phyloP scores from a whole-genome alignment of 1,139 yeast genomes.

The Pichia sp. region DNA sequence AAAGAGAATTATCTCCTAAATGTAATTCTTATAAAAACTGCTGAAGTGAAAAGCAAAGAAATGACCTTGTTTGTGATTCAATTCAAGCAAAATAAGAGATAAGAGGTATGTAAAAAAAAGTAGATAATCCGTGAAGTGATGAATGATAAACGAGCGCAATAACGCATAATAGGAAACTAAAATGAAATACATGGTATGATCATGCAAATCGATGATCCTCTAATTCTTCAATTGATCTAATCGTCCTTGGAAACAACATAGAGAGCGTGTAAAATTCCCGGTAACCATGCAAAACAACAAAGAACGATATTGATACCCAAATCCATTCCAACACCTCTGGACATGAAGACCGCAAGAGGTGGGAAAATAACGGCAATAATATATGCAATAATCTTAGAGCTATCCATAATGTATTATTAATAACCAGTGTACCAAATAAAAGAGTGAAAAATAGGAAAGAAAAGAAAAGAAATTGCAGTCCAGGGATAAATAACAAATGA shows the following conservation, averaged over 20 bases:
- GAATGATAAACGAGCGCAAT: neutral
- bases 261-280: conserved; percentile 68
- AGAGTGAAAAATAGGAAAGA: too few species aligned
- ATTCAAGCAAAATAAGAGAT: neutral
- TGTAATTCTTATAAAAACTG: too few species aligned
- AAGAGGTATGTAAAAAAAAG: too few species aligned
- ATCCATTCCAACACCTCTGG: conserved; percentile 52
- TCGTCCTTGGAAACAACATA: conserved; percentile 37
- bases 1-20: too few species aligned
- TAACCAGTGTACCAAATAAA: neutral
- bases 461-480: neutral
- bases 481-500: too few species aligned
- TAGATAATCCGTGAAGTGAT: neutral
- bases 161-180: neutral
- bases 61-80: neutral
- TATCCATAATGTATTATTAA: conserved; percentile 7
- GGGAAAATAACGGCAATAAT: conserved; percentile 51
- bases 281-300: conserved; percentile 63
- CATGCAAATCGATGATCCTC: too few species aligned
- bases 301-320: conserved; percentile 56
- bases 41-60: too few species aligned
- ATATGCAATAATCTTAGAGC: conserved; percentile 13
- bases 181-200: neutral
- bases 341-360: conserved; percentile 66
- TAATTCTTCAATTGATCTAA: neutral